phyloP scores from a whole-genome alignment of 441 rosid genomes.

The Euphorbia schlechtendalii region DNA sequence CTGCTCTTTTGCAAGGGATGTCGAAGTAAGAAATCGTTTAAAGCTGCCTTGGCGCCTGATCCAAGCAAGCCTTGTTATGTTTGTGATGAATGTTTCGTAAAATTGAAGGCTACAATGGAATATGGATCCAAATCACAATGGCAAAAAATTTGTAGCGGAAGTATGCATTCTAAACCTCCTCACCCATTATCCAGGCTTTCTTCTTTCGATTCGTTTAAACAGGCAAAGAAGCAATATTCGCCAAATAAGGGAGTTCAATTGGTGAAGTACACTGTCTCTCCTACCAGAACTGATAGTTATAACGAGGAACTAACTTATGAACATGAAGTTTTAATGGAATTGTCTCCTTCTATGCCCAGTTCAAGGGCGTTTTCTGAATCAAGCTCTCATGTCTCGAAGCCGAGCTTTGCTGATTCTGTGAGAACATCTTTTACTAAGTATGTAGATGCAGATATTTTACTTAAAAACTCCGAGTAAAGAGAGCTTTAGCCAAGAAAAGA shows the following conservation, averaged over 20 bases:
- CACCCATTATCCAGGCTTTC: conserved; percentile 35
- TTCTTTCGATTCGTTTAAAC: conserved; percentile 33
- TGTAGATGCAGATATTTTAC: conserved; percentile 40
- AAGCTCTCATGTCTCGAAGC: conserved; percentile 43
- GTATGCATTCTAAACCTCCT: conserved; percentile 22
- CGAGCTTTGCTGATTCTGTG: conserved; percentile 37
- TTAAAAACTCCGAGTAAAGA: conserved; percentile 14
- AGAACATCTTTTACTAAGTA: conserved; percentile 1
- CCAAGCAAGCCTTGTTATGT: conserved; percentile 66
- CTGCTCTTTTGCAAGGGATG: conserved; percentile 54
- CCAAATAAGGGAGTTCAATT: conserved; percentile 21
- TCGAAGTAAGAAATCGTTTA: conserved; percentile 55
- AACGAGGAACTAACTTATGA: conserved; percentile 16
- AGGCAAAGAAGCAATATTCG: conserved; percentile 25
- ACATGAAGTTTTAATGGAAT: not conserved
- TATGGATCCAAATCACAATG: conserved; percentile 25
- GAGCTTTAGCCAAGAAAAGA: conserved; percentile 5
- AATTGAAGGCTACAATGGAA: conserved; percentile 41
- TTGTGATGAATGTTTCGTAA: conserved; percentile 64
- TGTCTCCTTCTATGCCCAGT: conserved; percentile 24
- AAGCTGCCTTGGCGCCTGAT: conserved; percentile 71
- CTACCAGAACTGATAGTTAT: conserved; percentile 27
- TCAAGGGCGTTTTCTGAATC: conserved; percentile 37
- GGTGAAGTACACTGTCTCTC: conserved; percentile 28
- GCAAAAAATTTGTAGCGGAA: conserved; percentile 27